Evolutionary conservation across 2,329 filamentous ascomycete genomes (phyloP).

Genomic region (Fusarium anguioides): DNA sequence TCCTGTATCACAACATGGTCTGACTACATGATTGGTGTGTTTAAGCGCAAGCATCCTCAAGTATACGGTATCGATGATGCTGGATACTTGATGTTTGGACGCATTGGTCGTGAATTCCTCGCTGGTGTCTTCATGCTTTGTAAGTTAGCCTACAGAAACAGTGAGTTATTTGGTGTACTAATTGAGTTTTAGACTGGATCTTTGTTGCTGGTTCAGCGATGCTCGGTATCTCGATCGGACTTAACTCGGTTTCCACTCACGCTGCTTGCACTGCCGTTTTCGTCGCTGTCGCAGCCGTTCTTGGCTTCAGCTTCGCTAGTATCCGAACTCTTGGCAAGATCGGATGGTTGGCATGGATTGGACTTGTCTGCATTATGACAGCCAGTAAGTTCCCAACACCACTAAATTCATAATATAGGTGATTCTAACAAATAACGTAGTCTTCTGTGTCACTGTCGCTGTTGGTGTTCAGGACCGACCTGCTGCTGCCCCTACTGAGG

Average conservation of each 20-base stretch:
- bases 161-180: neutral
- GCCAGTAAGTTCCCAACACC: constrained; percentile 19
- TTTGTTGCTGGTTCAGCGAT: constrained; percentile 36
- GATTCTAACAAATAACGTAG: neutral
- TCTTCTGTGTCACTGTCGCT: constrained; percentile 32
- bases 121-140: constrained; percentile 51
- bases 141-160: constrained; percentile 1
- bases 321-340: constrained; percentile 49
- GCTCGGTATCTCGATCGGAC: constrained; percentile 52
- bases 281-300: constrained; percentile 49
- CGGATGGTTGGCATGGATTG: constrained; percentile 50
- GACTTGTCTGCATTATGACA: constrained; percentile 29
- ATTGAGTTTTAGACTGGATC: constrained; percentile 17
- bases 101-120: constrained; percentile 56
- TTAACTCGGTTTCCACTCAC: constrained; percentile 55
- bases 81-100: constrained; percentile 61
- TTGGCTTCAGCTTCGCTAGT: constrained; percentile 48
- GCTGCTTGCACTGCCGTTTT: constrained; percentile 55
- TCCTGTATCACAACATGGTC: constrained; percentile 50
- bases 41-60: constrained; percentile 62
- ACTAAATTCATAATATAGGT: too few relatives aligned
- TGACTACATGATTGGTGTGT: constrained; percentile 57
- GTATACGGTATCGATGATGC: constrained; percentile 67
- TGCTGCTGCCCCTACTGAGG: constrained; percentile 19
- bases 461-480: constrained; percentile 33